Conservation (phyloP, 2,329 filamentous ascomycete species). For the Raffaelea ambrosiae region DNA sequence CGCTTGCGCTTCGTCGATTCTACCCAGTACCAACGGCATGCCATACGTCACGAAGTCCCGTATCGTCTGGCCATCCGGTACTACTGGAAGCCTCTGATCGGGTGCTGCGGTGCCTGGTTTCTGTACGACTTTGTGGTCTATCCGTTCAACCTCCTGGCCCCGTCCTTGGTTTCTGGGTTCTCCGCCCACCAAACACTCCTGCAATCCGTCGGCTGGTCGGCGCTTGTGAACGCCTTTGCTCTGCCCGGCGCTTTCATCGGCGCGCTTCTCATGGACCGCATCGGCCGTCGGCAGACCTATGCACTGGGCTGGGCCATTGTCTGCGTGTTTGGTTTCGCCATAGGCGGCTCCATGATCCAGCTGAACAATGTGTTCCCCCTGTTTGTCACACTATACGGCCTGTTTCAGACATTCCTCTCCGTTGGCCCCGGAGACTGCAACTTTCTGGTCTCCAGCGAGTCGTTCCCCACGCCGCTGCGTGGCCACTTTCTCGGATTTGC, state of each 20-base stretch:
- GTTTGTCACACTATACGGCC: constrained; percentile 41
- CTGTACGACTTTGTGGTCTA: constrained; percentile 22
- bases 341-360: constrained; percentile 35
- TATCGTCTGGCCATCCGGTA: constrained; percentile 35
- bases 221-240: constrained; percentile 16
- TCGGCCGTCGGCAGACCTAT: constrained; percentile 13
- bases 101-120: constrained; percentile 46
- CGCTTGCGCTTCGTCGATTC: constrained; percentile 42
- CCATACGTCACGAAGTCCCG: constrained; percentile 37
- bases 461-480: constrained; percentile 38
- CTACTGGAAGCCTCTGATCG: constrained; percentile 45
- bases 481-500: constrained; percentile 42
- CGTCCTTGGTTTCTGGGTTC: constrained; percentile 14
- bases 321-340: constrained; percentile 29
- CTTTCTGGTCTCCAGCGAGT: constrained; percentile 37
- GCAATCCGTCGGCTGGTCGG: constrained; percentile 15
- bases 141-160: constrained; percentile 14
- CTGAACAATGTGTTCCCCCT: constrained; percentile 31
- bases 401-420: constrained; percentile 37
- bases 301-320: constrained; percentile 22
- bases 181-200: constrained; percentile 10
- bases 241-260: constrained; percentile 16
- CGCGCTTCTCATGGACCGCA: constrained; percentile 13
- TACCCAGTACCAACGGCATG: constrained; percentile 36
- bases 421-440: constrained; percentile 37